Conservation (phyloP, 148 eudicot genomes). For the Rhododendron ferrugineum region DNA sequence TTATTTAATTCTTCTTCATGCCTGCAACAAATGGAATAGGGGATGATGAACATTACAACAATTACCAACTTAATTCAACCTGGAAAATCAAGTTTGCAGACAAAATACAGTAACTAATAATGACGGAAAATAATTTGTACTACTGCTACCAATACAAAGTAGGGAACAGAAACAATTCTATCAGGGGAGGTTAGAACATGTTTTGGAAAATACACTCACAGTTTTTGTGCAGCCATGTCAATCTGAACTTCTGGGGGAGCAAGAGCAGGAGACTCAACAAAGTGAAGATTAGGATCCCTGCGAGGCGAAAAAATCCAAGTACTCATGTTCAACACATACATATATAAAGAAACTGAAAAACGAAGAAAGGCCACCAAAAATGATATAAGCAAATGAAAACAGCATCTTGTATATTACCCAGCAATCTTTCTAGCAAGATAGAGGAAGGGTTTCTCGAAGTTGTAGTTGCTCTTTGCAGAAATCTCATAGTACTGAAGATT, state of each 20-base stretch:
- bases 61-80: neutral
- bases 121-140: neutral
- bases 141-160: neutral
- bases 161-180: neutral
- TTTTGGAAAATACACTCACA: neutral
- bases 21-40: conserved; percentile 3
- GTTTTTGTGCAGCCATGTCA: conserved; percentile 20
- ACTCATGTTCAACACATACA: neutral
- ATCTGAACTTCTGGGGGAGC: conserved; percentile 24
- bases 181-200: neutral
- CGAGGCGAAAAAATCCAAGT: neutral
- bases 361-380: neutral
- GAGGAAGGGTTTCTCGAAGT: conserved; percentile 26
- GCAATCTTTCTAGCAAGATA: conserved; percentile 26
- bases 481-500: conserved; percentile 31
- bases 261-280: conserved; percentile 25
- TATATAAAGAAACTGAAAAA: neutral
- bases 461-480: conserved; percentile 32
- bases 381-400: neutral
- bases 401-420: conserved; percentile 9
- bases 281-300: conserved; percentile 23
- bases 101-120: neutral
- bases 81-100: neutral
- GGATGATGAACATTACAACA: neutral
- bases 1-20: conserved; percentile 13